Base-by-base conservation (phyloP, 371 early-diverging fungal genomes). In the Nematocida minor region DNA sequence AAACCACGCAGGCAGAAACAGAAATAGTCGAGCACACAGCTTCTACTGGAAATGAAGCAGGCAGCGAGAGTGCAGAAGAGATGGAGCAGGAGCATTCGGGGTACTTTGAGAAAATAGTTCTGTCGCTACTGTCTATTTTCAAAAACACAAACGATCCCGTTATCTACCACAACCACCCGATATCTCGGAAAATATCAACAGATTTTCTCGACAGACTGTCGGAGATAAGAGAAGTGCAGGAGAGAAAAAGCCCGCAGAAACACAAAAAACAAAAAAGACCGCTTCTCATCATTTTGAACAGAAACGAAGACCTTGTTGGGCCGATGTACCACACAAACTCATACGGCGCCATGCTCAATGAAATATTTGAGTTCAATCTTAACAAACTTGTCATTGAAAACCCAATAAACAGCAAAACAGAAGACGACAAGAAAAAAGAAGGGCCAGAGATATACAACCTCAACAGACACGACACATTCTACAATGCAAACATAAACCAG, bases 321-420 rank as follows among this genome's bases (percentile, higher is more conserved):
- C 92, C 96, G 89, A 86, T 96, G 68, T 88, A 88, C 67, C 99
- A 99, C 84, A 90, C 93, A 2, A 95, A 97, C 96, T 94, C 94
- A 0, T 99, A 97, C 81, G 90, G 92, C 74, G 91, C 95, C 1
- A 87, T 99, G 25, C 89, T 97, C 16, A 93, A 94, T 83, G 99
- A 99, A 84, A 87, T 96, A 2, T 88, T 95, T 36, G 90, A 90
- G 42, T 88, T 96, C 89, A 88, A 90, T 53, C 87, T 94, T 46
- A 96, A 96, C 82, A 89, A 93, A 62, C 79, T 84, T 40, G 38
- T 55, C 11, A 88, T 95, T 81, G 3, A 60, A 86, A 60, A 78
- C 66, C 32, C 84, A 79, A 42, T 55, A 29, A 55, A 34, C 14
- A n/a, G n/a, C n/a, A 60, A 27, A 34, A 36, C 32, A 38, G 60